phyloP scores from a whole-genome alignment of 805 yeast genomes.

The Torulaspora maleeae region DNA sequence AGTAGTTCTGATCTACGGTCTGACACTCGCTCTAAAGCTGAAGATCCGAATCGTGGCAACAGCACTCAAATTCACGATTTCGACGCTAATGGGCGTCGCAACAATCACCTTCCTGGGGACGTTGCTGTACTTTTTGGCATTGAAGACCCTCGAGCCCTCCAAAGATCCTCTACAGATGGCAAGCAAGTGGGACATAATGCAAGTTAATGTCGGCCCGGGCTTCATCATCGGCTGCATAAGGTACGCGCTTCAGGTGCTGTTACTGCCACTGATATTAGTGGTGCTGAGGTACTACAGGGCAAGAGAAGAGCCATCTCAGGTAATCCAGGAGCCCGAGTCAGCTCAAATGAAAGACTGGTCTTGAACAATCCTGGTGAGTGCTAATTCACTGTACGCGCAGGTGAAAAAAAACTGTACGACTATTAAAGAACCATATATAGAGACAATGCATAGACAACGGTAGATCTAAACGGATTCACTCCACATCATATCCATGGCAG shows the following conservation, averaged over 20 bases:
- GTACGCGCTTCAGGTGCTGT: slow-evolving; percentile 14
- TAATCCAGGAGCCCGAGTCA: neutral
- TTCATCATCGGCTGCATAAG: slow-evolving; percentile 20
- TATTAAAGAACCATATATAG: neutral
- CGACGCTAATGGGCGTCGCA: slow-evolving; percentile 10
- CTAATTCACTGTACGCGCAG: slow-evolving; percentile 1
- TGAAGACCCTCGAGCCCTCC: slow-evolving; percentile 19
- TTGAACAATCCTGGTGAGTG: neutral
- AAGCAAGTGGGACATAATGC: slow-evolving; percentile 22
- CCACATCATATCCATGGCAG: slow-evolving; percentile 27
- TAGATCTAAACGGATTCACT: neutral
- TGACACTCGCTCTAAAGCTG: slow-evolving; percentile 9
- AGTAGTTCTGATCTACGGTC: slow-evolving; percentile 14
- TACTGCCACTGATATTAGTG: slow-evolving; percentile 13
- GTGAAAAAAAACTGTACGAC: slow-evolving; percentile 1
- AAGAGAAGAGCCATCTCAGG: slow-evolving; percentile 4
- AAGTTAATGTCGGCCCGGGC: slow-evolving; percentile 21
- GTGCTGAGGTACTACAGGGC: slow-evolving; percentile 15
- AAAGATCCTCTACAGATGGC: slow-evolving; percentile 4
- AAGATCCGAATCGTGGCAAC: slow-evolving; percentile 11
- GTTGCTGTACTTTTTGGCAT: slow-evolving; percentile 11
- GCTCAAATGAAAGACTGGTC: slow-evolving; percentile 1
- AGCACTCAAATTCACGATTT: slow-evolving; percentile 7
- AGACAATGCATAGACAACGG: neutral
- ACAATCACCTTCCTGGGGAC: slow-evolving; percentile 13